phyloP scores from a whole-genome alignment of 2,329 filamentous ascomycete species.

The Hymenoscyphus infarciens region DNA sequence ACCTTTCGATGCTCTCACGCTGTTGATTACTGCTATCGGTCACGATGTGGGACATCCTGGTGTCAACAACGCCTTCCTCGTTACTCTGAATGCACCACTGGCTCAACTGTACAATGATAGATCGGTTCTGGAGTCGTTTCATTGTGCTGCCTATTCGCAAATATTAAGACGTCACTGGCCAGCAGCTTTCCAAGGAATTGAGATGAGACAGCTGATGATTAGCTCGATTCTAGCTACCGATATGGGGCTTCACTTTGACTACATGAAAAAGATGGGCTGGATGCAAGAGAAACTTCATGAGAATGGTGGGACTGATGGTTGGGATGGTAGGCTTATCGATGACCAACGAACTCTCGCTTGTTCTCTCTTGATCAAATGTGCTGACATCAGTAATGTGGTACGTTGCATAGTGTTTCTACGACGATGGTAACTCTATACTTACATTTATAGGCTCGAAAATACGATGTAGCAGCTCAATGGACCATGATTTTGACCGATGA shows the following conservation, averaged over 20 bases:
- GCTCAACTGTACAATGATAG: slow-evolving; percentile 96
- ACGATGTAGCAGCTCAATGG: slow-evolving; percentile 81
- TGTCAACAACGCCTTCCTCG: slow-evolving; percentile 95
- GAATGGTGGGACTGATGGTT: slow-evolving; percentile 64
- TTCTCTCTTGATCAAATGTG: slow-evolving; percentile 92
- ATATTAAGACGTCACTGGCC: slow-evolving; percentile 94
- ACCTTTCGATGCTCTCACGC: slow-evolving; percentile 82
- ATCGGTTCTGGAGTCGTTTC: slow-evolving; percentile 94
- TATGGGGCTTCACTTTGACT: slow-evolving; percentile 95
- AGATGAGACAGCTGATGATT: slow-evolving; percentile 88
- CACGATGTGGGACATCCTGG: slow-evolving; percentile 97
- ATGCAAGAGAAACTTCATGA: slow-evolving; percentile 74
- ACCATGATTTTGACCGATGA: slow-evolving; percentile 93
- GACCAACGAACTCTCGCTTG: slow-evolving; percentile 80
- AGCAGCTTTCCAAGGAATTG: slow-evolving; percentile 69
- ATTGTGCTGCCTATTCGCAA: slow-evolving; percentile 95
- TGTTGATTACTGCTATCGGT: slow-evolving; percentile 93
- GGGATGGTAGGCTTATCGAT: slow-evolving; percentile 72
- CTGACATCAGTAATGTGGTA: slow-evolving; percentile 97
- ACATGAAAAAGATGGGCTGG: slow-evolving; percentile 84
- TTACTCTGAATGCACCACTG: slow-evolving; percentile 85
- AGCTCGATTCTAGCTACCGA: slow-evolving; percentile 97
- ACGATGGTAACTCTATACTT: slow-evolving; percentile 14
- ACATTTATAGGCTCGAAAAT: slow-evolving; percentile 68
- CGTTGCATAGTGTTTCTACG: slow-evolving; percentile 38